Conservation (phyloP, 495 filamentous ascomycete genomes). For the Chaetomium tenue region DNA sequence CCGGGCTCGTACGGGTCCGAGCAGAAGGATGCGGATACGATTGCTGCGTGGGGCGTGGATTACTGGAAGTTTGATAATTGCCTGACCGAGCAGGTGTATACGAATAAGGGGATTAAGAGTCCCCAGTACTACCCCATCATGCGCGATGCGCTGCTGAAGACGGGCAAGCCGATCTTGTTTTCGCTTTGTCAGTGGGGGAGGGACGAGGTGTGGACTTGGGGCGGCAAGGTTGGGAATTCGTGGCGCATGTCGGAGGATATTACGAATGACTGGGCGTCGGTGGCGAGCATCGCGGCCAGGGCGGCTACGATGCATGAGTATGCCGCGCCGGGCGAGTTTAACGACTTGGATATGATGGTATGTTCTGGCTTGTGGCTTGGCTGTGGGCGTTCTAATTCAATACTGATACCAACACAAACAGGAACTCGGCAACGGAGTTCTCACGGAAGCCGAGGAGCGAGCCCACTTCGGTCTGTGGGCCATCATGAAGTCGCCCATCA, state of each 20-base stretch:
- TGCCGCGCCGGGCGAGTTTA: not conserved
- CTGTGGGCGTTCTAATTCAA: not conserved
- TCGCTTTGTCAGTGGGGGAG: conserved; percentile 1
- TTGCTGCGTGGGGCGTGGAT: not conserved
- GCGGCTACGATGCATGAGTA: not conserved
- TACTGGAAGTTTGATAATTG: not conserved
- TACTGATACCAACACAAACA: not conserved
- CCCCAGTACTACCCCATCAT: not conserved
- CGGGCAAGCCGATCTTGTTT: not conserved
- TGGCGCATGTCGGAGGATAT: not conserved
- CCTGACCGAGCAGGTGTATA: not conserved
- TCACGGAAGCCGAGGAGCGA: conserved; percentile 2
- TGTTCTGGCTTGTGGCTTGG: not conserved
- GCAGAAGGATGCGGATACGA: not conserved
- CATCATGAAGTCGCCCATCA: not conserved
- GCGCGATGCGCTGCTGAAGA: not conserved
- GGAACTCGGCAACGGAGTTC: not conserved
- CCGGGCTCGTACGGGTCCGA: conserved; percentile 1
- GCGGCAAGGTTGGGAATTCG: not conserved
- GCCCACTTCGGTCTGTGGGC: conserved; percentile 4
- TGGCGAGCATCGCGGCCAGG: not conserved
- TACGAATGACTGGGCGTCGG: not conserved
- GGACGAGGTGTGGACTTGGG: not conserved
- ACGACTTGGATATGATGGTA: conserved; percentile 5
- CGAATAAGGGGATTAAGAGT: not conserved